Conservation (phyloP, 2,329 filamentous ascomycete genomes). For the Fusarium redolens region DNA sequence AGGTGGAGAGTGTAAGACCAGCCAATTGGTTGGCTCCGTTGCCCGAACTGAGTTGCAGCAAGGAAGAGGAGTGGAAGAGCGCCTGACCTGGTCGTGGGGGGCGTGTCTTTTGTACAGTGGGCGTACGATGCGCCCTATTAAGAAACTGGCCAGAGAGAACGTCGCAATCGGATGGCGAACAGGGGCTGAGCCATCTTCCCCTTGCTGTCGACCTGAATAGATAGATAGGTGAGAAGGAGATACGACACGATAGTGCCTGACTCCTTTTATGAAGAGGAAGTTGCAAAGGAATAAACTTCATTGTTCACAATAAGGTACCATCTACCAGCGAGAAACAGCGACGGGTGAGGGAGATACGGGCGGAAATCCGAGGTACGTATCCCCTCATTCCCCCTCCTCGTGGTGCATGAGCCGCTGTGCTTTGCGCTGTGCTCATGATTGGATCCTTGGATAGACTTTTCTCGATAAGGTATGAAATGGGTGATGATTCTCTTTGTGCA, state of each 20-base stretch:
- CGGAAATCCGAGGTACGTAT: constrained; percentile 14
- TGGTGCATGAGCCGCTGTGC: constrained; percentile 35
- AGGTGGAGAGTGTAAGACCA: constrained; percentile 34
- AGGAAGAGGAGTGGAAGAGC: constrained; percentile 29
- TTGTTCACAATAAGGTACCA: neutral
- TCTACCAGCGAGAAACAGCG: neutral
- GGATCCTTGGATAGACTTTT: constrained; percentile 28
- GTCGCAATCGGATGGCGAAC: constrained; percentile 41
- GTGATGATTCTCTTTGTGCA: constrained; percentile 32
- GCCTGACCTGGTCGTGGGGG: constrained; percentile 14
- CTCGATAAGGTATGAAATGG: constrained; percentile 38
- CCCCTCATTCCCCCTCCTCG: constrained; percentile 33
- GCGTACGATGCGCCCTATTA: constrained; percentile 30
- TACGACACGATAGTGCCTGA: constrained; percentile 8
- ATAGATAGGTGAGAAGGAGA: constrained; percentile 11
- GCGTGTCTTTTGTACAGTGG: constrained; percentile 13
- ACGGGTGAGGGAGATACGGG: constrained; percentile 13
- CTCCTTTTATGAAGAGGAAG: neutral
- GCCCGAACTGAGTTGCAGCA: constrained; percentile 43
- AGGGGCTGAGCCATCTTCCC: constrained; percentile 36
- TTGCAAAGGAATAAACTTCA: neutral
- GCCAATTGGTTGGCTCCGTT: constrained; percentile 38
- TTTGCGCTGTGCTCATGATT: constrained; percentile 34
- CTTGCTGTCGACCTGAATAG: constrained; percentile 19
- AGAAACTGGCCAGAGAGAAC: constrained; percentile 38